phyloP scores from a whole-genome alignment of 257 asterid genomes.

The Lycium ferocissimum region DNA sequence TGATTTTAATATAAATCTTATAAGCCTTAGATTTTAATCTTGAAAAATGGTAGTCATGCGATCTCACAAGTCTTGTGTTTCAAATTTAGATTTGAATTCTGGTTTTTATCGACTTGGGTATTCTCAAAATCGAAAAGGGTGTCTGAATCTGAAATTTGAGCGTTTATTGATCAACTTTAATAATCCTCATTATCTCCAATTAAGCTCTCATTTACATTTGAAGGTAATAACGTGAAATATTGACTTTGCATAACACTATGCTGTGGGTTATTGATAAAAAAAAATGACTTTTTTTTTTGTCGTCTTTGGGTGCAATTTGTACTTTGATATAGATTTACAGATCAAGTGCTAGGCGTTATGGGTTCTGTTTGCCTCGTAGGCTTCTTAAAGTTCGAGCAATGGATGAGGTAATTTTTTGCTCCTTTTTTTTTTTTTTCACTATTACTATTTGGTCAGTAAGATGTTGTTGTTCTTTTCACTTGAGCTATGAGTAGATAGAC shows the following conservation, averaged over 20 bases:
- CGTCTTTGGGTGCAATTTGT: conserved; percentile 25
- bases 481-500: background rate
- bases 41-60: conserved; percentile 48
- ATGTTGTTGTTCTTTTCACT: background rate
- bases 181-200: conserved; percentile 28
- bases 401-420: conserved; percentile 62
- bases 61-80: conserved; percentile 41
- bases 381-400: conserved; percentile 50
- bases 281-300: background rate
- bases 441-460: background rate
- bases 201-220: conserved; percentile 34
- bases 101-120: conserved; percentile 39
- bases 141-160: conserved; percentile 39
- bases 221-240: conserved; percentile 47
- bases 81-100: conserved; percentile 35
- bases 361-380: conserved; percentile 44
- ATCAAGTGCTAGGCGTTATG: conserved; percentile 47
- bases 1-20: background rate
- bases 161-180: conserved; percentile 39
- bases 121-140: conserved; percentile 33
- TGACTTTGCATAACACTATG: background rate
- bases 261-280: conserved; percentile 10
- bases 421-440: background rate
- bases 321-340: conserved; percentile 44
- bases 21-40: background rate